Conservation (phyloP, 129 eudicot genomes). For the Lactuca saligna region DNA sequence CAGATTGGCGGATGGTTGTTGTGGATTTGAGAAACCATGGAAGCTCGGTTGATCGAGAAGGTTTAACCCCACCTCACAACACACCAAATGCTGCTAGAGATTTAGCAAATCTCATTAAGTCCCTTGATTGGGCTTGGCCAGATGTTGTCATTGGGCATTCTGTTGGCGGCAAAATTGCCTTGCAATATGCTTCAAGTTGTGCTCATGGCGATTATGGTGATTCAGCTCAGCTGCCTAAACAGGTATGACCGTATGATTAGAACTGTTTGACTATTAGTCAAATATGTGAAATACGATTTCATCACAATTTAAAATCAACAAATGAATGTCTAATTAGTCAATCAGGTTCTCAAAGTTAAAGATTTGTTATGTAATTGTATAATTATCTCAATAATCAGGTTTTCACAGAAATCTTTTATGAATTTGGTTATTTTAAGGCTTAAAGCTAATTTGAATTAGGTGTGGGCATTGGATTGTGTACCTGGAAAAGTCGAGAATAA, state of each 20-base stretch:
- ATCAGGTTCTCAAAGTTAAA: too few relatives aligned
- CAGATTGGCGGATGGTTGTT: slow-evolving; percentile 76
- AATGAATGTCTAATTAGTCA: too few relatives aligned
- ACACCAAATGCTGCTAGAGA: slow-evolving; percentile 67
- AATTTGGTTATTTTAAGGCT: too few relatives aligned
- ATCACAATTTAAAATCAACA: too few relatives aligned
- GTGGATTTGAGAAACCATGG: slow-evolving; percentile 91
- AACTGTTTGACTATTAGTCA: neutral
- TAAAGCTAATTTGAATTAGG: slow-evolving; percentile 49
- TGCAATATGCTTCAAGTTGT: slow-evolving; percentile 76
- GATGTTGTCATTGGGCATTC: slow-evolving; percentile 83
- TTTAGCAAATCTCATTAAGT: slow-evolving; percentile 58
- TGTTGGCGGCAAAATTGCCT: slow-evolving; percentile 76
- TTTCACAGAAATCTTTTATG: too few relatives aligned
- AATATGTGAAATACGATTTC: too few relatives aligned
- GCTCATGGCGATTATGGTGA: slow-evolving; percentile 68
- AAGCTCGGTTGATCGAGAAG: slow-evolving; percentile 52
- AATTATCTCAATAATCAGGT: too few relatives aligned
- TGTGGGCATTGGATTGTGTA: slow-evolving; percentile 73
- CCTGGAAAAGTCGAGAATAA: slow-evolving; percentile 56
- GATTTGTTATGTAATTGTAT: too few relatives aligned
- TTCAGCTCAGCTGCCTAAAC: slow-evolving; percentile 54
- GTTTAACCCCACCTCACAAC: slow-evolving; percentile 61
- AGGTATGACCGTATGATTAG: slow-evolving; percentile 32
- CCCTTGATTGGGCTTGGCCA: slow-evolving; percentile 73